Conservation (phyloP, 352 stramenopile genomes). For the Phytophthora rubi region DNA sequence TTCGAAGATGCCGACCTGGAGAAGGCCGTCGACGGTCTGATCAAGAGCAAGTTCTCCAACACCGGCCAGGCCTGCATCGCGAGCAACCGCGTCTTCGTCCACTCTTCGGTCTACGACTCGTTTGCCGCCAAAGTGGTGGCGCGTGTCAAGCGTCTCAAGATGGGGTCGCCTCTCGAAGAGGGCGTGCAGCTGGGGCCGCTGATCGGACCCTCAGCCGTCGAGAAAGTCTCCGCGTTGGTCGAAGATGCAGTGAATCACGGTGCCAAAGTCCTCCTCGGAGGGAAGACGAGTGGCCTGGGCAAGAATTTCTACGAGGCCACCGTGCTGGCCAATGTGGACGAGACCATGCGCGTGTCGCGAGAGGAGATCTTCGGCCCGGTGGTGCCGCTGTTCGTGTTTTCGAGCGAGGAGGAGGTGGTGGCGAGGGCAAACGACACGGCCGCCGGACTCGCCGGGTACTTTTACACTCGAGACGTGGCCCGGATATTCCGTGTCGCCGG, state of each 20-base stretch:
- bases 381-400: constrained; percentile 91
- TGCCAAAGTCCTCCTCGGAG: constrained; percentile 83
- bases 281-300: constrained; percentile 60
- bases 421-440: constrained; percentile 91
- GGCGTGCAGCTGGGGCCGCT: constrained; percentile 91
- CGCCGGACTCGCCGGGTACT: constrained; percentile 93
- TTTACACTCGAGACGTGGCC: constrained; percentile 91
- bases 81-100: constrained; percentile 93
- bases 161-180: constrained; percentile 83
- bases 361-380: constrained; percentile 98
- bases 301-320: constrained; percentile 95
- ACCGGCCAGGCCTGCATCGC: constrained; percentile 86
- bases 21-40: constrained; percentile 75
- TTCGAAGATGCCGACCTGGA: constrained; percentile 88
- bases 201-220: constrained; percentile 90
- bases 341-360: constrained; percentile 84
- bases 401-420: constrained; percentile 94
- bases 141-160: constrained; percentile 74
- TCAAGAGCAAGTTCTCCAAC: constrained; percentile 85
- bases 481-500: constrained; percentile 85
- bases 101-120: constrained; percentile 90
- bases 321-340: constrained; percentile 86
- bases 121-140: constrained; percentile 85
- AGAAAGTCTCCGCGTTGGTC: constrained; percentile 86
- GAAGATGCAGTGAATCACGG: constrained; percentile 89